Base-by-base conservation (phyloP, 441 rosid genomes). In the Brassica balearica region DNA sequence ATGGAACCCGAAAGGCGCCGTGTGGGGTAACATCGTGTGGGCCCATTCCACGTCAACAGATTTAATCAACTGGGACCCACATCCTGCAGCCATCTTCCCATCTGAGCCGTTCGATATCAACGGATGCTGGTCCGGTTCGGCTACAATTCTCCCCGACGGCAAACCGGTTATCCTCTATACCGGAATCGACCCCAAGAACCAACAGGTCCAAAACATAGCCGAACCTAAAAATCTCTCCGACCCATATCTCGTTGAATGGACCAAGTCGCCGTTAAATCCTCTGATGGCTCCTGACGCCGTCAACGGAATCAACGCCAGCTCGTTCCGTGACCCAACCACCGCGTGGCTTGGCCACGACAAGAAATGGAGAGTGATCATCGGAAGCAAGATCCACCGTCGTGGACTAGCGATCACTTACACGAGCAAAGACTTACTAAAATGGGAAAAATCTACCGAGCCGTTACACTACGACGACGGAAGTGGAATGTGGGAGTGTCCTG, bases 401-500 rank as follows among this genome's bases (percentile, higher is more conserved):
- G 98, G 97, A 8, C 8, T 87, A 32, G 92, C 89, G 14, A 76
- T 87, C 48, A 68, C 90, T 63, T 89, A 85, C 68, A 87, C 74
- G 8, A 92, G 94, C 73, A 79, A 74, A 73, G 95, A 95, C 73
- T 95, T 92, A 64, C 65, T 85, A 2, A 59, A 82, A 7, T 95
- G 97, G 98, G 69, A 22, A 5, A 36, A 81, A 59, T 73, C 93
- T 2, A 34, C 73, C 0, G 72, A 73, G 5, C 97, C 93, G 1
- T 80, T 94, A 15, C 92, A 90, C 79, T 87, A 87, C 3, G 91
- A 77, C 0, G 38, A 76, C 6, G 82, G 73, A 46, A 92, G 87
- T 0, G 97, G 97, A 14, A 91, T 95, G 97, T 95, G 98, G 98
- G 98, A 95, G 72, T 94, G 97, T 58, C 94, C 92, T 10, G 97